phyloP scores from a whole-genome alignment of 345 rosid genomes.

The Aquilaria sinensis region DNA sequence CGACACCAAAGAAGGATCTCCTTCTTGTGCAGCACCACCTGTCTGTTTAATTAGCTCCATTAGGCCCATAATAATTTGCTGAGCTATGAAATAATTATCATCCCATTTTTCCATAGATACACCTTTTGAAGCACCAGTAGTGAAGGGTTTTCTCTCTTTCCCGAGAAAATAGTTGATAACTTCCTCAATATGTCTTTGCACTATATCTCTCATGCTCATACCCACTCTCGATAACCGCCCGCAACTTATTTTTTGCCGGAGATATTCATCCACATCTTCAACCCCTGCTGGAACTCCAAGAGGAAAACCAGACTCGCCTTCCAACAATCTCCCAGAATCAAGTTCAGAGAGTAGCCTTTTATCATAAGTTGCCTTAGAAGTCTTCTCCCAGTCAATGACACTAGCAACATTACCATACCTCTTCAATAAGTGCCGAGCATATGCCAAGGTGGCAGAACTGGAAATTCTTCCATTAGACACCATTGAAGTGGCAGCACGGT shows the following conservation, averaged over 20 bases:
- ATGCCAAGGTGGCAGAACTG: slow-evolving; percentile 58
- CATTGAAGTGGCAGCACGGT: slow-evolving; percentile 53
- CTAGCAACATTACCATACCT: slow-evolving; percentile 70
- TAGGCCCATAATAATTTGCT: slow-evolving; percentile 64
- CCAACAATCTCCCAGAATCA: slow-evolving; percentile 64
- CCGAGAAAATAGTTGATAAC: slow-evolving; percentile 45
- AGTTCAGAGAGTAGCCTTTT: slow-evolving; percentile 86
- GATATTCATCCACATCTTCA: slow-evolving; percentile 80
- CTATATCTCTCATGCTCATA: slow-evolving; percentile 70
- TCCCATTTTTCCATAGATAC: slow-evolving; percentile 54
- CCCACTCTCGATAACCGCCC: slow-evolving; percentile 73
- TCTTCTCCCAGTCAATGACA: slow-evolving; percentile 89
- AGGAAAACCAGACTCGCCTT: slow-evolving; percentile 71
- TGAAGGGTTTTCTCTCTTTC: slow-evolving; percentile 58
- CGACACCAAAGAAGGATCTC: slow-evolving; percentile 92
- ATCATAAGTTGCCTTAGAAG: slow-evolving; percentile 58
- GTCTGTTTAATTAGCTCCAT: slow-evolving; percentile 86
- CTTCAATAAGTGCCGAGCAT: slow-evolving; percentile 72
- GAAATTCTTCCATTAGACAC: slow-evolving; percentile 66
- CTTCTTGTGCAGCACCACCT: slow-evolving; percentile 98
- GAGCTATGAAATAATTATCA: slow-evolving; percentile 74
- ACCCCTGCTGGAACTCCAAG: slow-evolving; percentile 81
- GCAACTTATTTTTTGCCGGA: slow-evolving; percentile 68
- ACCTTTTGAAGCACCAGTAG: slow-evolving; percentile 45
- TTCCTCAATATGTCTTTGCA: slow-evolving; percentile 69